Base-by-base conservation (phyloP, 495 filamentous ascomycete species). In the Melanomma pulvis-pyrius region DNA sequence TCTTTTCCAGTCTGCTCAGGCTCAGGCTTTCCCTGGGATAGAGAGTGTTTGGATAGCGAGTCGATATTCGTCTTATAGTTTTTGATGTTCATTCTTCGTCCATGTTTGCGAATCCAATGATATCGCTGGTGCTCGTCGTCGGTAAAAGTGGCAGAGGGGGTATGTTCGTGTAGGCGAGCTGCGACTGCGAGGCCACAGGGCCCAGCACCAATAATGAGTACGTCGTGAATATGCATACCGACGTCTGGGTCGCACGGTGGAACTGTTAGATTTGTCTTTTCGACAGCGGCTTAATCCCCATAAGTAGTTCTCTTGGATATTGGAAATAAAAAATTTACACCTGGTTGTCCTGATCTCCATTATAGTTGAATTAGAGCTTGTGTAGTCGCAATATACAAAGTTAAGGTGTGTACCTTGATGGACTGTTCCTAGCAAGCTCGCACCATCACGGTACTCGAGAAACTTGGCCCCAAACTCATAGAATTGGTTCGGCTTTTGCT, bases 61-160 rank as follows among this genome's bases (percentile, higher is more conserved):
- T 65, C 69, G 24, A 67, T 68, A 22, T 71, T 73, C 25, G 73
- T 67, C 30, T 68, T 63, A 57, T 69, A 36, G 30, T 75, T 71
- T 59, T 74, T 81, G 76, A 59, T 74, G 36, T 51, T 77, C 77
- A 82, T 83, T 24, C 74, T 71, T 0, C 79, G 77, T 17, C 76
- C 76, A 65, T 87, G 81, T 61, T 81, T 83, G 54, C 79, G 80
- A 57, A 88, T 85, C 85, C 85, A 88, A 71, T 87, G 83, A 71
- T 86, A 88, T 11, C 85, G 80, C 54, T 83, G 80, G 67, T 89
- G 86, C 66, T 88, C 86, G 60, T 85, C 83, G 72, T 88, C 87
- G 2, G 86, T 87, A 76, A 88, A 88, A 39, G 87, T 80, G 13
- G 85, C 84, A 0, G 84, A 87, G 8, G 86, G 85, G 1, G 85